Evolutionary conservation across 176 grass and related monocot species (phyloP).

Genomic region (Areca catechu): DNA sequence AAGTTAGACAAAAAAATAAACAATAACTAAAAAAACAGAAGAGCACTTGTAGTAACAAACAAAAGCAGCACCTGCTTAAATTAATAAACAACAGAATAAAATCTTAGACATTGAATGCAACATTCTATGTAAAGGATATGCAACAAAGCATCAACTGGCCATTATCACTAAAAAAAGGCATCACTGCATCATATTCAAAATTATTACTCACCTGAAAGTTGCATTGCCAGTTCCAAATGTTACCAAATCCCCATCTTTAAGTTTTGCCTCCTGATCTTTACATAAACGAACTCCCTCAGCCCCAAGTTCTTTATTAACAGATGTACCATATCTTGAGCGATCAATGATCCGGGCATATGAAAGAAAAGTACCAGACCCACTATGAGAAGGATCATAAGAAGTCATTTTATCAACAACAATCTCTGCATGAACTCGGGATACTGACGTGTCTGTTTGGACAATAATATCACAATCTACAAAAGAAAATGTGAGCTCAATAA

Average conservation of each 20-base stretch:
- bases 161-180: too few relatives aligned
- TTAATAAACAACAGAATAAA: too few relatives aligned
- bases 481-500: not conserved
- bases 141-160: too few relatives aligned
- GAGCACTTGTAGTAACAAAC: too few relatives aligned
- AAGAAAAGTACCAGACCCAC: constrained; percentile 26
- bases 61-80: too few relatives aligned
- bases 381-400: constrained; percentile 38
- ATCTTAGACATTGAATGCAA: too few relatives aligned
- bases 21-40: not conserved
- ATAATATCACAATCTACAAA: constrained; percentile 77
- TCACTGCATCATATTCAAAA: not conserved
- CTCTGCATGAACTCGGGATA: constrained; percentile 83
- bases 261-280: constrained; percentile 53
- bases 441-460: constrained; percentile 70
- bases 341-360: constrained; percentile 62
- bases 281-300: constrained; percentile 37
- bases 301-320: constrained; percentile 61
- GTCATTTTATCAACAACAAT: constrained; percentile 68
- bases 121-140: too few relatives aligned
- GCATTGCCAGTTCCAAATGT: constrained; percentile 76
- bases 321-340: constrained; percentile 74
- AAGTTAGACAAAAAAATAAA: constrained; percentile 14
- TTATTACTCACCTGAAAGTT: constrained; percentile 61
- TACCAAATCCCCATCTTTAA: constrained; percentile 54